Evolutionary conservation across 1,139 yeast genomes (phyloP).

Genomic region (Kazachstania sp.): DNA sequence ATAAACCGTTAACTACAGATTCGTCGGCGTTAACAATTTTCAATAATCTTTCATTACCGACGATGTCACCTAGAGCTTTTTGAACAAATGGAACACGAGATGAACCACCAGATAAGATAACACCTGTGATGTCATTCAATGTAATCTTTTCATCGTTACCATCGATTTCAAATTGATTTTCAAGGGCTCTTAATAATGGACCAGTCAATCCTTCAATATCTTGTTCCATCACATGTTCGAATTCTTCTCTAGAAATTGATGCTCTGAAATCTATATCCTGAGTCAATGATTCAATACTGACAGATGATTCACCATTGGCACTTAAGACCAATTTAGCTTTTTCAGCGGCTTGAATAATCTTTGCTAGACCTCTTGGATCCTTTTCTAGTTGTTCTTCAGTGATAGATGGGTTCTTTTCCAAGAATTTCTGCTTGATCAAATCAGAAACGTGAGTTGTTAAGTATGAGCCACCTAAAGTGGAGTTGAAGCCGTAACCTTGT

Average conservation of each 20-base stretch:
- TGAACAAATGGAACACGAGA: constrained; percentile 87
- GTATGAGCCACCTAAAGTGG: constrained; percentile 61
- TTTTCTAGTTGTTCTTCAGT: constrained; percentile 37
- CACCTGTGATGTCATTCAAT: constrained; percentile 46
- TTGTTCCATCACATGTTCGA: constrained; percentile 48
- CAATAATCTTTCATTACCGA: constrained; percentile 59
- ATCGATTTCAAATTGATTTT: constrained; percentile 21
- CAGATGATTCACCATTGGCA: constrained; percentile 70
- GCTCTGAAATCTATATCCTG: constrained; percentile 68
- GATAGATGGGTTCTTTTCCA: constrained; percentile 32
- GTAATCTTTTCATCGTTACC: constrained; percentile 13
- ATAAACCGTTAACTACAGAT: constrained; percentile 83
- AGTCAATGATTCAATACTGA: constrained; percentile 61
- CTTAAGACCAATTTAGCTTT: constrained; percentile 78
- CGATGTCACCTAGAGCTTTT: constrained; percentile 42
- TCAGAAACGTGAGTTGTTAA: constrained; percentile 61
- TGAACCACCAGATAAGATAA: constrained; percentile 85
- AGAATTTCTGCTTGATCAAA: constrained; percentile 50
- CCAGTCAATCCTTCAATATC: constrained; percentile 39
- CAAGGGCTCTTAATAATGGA: constrained; percentile 52
- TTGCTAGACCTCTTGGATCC: constrained; percentile 53
- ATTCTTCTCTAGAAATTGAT: constrained; percentile 59
- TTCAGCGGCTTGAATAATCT: constrained; percentile 76
- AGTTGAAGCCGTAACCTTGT: constrained; percentile 64
- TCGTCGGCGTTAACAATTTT: constrained; percentile 94